Conservation (phyloP, 2,329 filamentous ascomycete genomes). For the Tothia fuscella region DNA sequence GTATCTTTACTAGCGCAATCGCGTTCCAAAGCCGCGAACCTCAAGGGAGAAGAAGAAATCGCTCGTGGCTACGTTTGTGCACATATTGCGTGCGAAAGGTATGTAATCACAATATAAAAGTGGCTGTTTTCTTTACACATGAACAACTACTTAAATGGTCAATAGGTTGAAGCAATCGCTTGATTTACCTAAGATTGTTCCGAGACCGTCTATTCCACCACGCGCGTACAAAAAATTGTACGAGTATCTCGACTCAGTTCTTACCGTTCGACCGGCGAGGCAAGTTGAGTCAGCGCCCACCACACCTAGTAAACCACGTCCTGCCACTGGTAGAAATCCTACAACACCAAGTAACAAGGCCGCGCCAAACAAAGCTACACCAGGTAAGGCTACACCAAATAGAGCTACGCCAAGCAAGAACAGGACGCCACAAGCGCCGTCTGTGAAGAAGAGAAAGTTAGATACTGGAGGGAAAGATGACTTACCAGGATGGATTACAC, state of each 20-base stretch:
- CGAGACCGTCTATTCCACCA: constrained; percentile 66
- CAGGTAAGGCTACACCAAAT: constrained; percentile 18
- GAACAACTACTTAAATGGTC: neutral
- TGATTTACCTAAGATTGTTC: constrained; percentile 64
- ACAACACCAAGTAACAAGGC: no score
- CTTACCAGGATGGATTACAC: constrained; percentile 48
- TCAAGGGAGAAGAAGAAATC: constrained; percentile 80
- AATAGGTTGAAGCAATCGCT: constrained; percentile 60
- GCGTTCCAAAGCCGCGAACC: constrained; percentile 58
- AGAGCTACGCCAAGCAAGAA: neutral
- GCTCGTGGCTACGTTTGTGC: constrained; percentile 76
- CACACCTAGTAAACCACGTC: constrained; percentile 14
- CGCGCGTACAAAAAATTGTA: constrained; percentile 77
- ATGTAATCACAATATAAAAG: no score
- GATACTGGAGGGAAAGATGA: neutral
- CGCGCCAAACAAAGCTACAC: neutral
- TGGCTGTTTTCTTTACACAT: constrained; percentile 11
- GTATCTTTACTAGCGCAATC: constrained; percentile 69
- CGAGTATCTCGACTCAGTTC: constrained; percentile 54
- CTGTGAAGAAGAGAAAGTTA: neutral
- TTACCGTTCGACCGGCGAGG: constrained; percentile 16
- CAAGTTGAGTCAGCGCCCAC: constrained; percentile 22
- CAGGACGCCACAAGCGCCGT: neutral
- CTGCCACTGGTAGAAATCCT: constrained; percentile 9
- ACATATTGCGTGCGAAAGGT: constrained; percentile 83